phyloP scores from a whole-genome alignment of 306 rosid species.

The Gleditsia sinensis region DNA sequence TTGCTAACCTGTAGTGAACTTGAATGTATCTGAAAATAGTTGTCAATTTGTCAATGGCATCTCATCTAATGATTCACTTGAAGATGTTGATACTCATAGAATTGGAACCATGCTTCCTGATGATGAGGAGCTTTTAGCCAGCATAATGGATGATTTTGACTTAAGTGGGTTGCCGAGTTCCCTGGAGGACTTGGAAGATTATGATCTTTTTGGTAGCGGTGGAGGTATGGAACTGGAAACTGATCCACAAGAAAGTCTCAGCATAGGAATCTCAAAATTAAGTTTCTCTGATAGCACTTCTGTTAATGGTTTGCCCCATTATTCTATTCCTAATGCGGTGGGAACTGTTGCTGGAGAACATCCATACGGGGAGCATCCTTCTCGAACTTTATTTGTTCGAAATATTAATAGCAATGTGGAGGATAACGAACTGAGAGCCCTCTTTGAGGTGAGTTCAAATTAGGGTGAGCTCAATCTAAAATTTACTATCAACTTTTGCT shows the following conservation, averaged over 20 bases:
- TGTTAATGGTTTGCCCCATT: slow-evolving; percentile 44
- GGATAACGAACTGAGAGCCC: slow-evolving; percentile 61
- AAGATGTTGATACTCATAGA: slow-evolving; percentile 43
- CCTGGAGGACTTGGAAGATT: slow-evolving; percentile 62
- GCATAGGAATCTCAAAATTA: slow-evolving; percentile 43
- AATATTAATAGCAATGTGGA: slow-evolving; percentile 61
- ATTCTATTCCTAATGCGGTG: slow-evolving; percentile 47
- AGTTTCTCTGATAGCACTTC: slow-evolving; percentile 44
- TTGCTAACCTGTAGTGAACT: slow-evolving; percentile 55
- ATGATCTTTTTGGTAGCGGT: slow-evolving; percentile 62
- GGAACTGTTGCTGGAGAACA: slow-evolving; percentile 61
- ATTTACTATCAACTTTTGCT: background rate
- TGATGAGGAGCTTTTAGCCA: slow-evolving; percentile 49
- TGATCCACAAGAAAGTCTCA: slow-evolving; percentile 46
- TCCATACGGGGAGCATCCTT: slow-evolving; percentile 58
- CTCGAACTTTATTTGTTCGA: slow-evolving; percentile 64
- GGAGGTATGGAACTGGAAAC: slow-evolving; percentile 76
- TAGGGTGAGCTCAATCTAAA: background rate
- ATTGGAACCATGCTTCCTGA: slow-evolving; percentile 48
- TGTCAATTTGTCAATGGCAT: slow-evolving; percentile 51
- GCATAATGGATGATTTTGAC: slow-evolving; percentile 54
- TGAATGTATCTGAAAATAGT: slow-evolving; percentile 51
- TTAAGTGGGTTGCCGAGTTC: slow-evolving; percentile 54
- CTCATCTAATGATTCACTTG: slow-evolving; percentile 51
- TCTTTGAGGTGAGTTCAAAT: slow-evolving; percentile 57